phyloP scores from a whole-genome alignment of 2,329 filamentous ascomycete genomes.

The Penicillium sp. region DNA sequence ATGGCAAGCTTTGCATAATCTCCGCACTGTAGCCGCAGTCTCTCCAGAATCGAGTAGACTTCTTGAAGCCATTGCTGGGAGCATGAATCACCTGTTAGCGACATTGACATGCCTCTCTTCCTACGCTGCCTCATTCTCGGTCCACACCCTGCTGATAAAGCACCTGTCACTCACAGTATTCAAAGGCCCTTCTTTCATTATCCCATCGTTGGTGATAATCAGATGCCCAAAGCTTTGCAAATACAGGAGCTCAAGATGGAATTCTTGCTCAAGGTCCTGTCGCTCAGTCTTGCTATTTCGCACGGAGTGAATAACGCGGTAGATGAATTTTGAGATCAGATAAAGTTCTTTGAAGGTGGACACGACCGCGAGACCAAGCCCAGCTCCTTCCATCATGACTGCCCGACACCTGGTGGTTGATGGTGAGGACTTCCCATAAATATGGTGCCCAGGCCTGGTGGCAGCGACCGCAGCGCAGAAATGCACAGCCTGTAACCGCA shows the following conservation, averaged over 20 bases:
- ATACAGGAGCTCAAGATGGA: background rate
- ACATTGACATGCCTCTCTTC: background rate
- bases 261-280: background rate
- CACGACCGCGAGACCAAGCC: background rate
- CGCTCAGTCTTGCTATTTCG: background rate
- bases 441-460: background rate
- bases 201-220: background rate
- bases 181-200: background rate
- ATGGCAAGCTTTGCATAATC: background rate
- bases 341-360: background rate
- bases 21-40: background rate
- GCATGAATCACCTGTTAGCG: background rate
- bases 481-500: background rate
- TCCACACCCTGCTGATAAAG: background rate
- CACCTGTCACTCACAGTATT: background rate
- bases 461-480: background rate
- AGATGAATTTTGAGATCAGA: background rate
- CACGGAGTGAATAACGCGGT: background rate
- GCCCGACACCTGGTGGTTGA: background rate
- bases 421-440: background rate
- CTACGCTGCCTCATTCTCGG: background rate
- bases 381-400: background rate
- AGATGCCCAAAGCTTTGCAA: background rate
- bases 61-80: background rate
- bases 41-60: background rate